Percentiles rank a stretch among this genome's conserved stretches.
Conservation (phyloP, 768 basidiomycete species). For the Leucocoprinus sp. region DNA sequence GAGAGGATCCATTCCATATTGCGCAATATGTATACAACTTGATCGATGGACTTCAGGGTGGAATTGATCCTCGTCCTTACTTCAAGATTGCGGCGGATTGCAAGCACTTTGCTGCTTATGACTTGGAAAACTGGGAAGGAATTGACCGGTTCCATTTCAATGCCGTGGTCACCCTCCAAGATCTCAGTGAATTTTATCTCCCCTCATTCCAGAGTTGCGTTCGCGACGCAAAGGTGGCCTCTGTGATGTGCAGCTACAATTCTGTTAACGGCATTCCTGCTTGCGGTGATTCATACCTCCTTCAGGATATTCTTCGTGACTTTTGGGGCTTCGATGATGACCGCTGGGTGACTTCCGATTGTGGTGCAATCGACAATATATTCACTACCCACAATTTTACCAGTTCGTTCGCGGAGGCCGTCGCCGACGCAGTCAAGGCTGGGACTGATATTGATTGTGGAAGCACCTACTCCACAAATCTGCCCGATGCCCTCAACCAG, state of each 20-base stretch:
- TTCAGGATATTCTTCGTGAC: constrained; percentile 44
- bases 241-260: constrained; percentile 60
- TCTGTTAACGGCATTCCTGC: constrained; percentile 52
- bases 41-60: constrained; percentile 49
- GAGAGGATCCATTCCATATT: constrained; percentile 49
- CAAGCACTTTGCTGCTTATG: constrained; percentile 56
- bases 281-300: constrained; percentile 44
- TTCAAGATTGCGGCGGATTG: constrained; percentile 49
- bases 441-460: constrained; percentile 54
- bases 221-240: constrained; percentile 51
- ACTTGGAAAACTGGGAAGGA: constrained; percentile 49
- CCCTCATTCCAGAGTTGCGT: constrained; percentile 52
- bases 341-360: constrained; percentile 50
- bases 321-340: constrained; percentile 41
- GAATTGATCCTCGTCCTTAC: constrained; percentile 41
- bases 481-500: constrained; percentile 41
- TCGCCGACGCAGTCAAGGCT: constrained; percentile 41
- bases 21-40: constrained; percentile 46
- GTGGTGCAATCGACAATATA: constrained; percentile 46
- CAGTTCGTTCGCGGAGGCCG: constrained; percentile 34
- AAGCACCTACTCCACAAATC: constrained; percentile 32
- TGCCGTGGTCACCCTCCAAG: constrained; percentile 45
- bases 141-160: constrained; percentile 41
- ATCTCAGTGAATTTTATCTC: constrained; percentile 48
- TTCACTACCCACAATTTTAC: constrained; percentile 44